Conservation (phyloP, 345 rosid genomes). For the Murraya koenigii region DNA sequence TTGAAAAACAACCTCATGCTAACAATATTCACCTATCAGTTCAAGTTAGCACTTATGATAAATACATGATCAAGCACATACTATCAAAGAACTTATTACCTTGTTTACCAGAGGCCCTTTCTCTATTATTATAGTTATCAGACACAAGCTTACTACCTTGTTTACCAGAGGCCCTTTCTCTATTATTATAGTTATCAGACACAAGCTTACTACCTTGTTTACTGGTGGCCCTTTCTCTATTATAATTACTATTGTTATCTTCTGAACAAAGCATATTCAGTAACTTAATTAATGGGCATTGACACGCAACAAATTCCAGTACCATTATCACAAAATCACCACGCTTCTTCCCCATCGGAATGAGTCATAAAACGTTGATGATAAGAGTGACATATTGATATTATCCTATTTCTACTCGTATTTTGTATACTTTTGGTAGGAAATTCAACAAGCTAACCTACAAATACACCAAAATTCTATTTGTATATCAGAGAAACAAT, state of each 20-base stretch:
- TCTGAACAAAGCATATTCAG: neutral
- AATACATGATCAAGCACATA: neutral
- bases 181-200: neutral
- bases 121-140: neutral
- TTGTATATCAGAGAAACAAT: slow-evolving; percentile 1
- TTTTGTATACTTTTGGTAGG: neutral
- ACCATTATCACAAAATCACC: neutral
- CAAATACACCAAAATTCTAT: neutral
- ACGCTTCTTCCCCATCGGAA: neutral
- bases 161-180: neutral
- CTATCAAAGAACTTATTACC: neutral
- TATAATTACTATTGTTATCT: neutral
- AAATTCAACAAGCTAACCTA: neutral
- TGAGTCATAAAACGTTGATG: neutral
- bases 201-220: neutral
- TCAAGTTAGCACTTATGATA: neutral
- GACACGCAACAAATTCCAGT: neutral
- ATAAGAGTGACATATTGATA: neutral
- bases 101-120: neutral
- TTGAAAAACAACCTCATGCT: neutral
- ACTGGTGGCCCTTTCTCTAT: neutral
- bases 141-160: neutral
- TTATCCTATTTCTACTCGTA: neutral
- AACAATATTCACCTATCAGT: neutral
- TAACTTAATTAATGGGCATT: neutral